These are phyloP conservation scores for Colletotrichum paranaense DNA, from an alignment of 2,329 filamentous ascomycete genomes.

Conservation along the genomic window DNA sequence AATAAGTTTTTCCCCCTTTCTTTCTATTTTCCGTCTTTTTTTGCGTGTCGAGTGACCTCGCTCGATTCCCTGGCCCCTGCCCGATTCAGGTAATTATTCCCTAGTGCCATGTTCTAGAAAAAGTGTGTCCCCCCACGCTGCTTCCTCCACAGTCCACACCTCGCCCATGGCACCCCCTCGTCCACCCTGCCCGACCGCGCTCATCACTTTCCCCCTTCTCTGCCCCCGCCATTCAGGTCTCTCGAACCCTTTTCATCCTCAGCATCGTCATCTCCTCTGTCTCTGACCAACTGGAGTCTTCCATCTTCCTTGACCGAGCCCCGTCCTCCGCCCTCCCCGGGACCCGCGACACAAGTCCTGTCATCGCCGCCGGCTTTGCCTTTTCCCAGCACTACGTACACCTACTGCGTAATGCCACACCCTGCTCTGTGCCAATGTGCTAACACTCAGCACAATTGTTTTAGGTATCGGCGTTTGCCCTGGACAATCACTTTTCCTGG, in stretches of 20 bases:
- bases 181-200: slow-evolving; percentile 2
- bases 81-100: slow-evolving; percentile 35
- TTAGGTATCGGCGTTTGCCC: background rate
- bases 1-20: background rate
- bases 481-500: slow-evolving; percentile 18
- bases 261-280: slow-evolving; percentile 29
- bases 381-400: background rate
- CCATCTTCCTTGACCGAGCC: slow-evolving; percentile 20
- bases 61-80: slow-evolving; percentile 12
- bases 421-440: background rate
- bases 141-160: background rate
- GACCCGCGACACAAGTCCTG: slow-evolving; percentile 21
- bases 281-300: slow-evolving; percentile 11
- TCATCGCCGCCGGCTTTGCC: slow-evolving; percentile 14
- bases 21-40: slow-evolving; percentile 1
- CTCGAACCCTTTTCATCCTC: slow-evolving; percentile 24
- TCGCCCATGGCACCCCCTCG: background rate
- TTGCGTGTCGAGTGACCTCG: slow-evolving; percentile 31
- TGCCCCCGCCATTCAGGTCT: slow-evolving; percentile 25
- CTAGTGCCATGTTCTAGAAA: slow-evolving; percentile 35
- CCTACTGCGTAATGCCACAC: background rate
- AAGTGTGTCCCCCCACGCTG: slow-evolving; percentile 33
- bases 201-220: background rate
- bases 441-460: background rate
- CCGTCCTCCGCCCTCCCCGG: slow-evolving; percentile 31